These are phyloP conservation scores for Trametes versicolor DNA, from an alignment of 1,284 basidiomycete genomes.

Conservation along the genomic window DNA sequence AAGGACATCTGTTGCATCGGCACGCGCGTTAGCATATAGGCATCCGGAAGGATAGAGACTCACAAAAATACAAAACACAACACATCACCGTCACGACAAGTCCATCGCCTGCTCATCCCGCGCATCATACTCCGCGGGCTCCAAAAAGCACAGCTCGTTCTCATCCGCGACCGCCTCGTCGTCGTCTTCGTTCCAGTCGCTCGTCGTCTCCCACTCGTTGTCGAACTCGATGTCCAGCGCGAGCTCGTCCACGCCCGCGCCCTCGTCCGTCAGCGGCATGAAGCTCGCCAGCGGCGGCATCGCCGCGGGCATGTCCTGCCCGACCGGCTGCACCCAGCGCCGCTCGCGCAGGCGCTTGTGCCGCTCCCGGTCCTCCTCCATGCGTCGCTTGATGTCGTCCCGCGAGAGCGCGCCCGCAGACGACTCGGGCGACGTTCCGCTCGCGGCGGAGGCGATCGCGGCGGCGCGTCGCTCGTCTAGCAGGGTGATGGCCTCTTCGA, in stretches of 20 bases:
- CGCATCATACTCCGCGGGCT: slow-evolving; percentile 40
- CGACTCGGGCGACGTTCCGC: slow-evolving; percentile 37
- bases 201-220: slow-evolving; percentile 90
- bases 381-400: slow-evolving; percentile 84
- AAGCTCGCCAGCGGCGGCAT: slow-evolving; percentile 65
- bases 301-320: slow-evolving; percentile 55
- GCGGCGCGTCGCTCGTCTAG: slow-evolving; percentile 56
- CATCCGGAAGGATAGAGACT: too few species aligned
- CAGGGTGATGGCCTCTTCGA: slow-evolving; percentile 70
- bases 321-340: slow-evolving; percentile 88
- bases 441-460: slow-evolving; percentile 41
- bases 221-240: slow-evolving; percentile 90
- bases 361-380: slow-evolving; percentile 95
- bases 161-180: slow-evolving; percentile 79
- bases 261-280: slow-evolving; percentile 60
- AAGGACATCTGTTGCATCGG: too few species aligned
- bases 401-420: slow-evolving; percentile 39
- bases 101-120: slow-evolving; percentile 62
- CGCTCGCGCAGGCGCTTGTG: slow-evolving; percentile 94
- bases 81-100: slow-evolving; percentile 16
- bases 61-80: neutral
- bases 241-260: slow-evolving; percentile 56
- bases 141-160: slow-evolving; percentile 69
- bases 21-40: too few species aligned
- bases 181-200: slow-evolving; percentile 91